Evolutionary conservation across 768 basidiomycete species (phyloP).

Genomic region (Phaffia australis): DNA sequence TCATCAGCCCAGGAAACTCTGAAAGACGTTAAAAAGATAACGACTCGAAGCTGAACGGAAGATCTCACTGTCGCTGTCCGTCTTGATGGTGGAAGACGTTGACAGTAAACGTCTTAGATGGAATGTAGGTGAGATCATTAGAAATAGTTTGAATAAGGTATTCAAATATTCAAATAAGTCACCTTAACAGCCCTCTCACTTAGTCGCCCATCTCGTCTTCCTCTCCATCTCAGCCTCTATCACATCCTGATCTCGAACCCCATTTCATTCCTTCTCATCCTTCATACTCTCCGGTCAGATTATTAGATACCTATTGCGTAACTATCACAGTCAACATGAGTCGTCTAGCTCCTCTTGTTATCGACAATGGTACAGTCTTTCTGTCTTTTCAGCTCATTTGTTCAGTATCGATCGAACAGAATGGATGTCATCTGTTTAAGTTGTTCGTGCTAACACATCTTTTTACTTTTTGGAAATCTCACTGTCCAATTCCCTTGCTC

Average conservation of each 20-base stretch:
- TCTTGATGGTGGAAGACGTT: no score
- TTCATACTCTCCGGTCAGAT: neutral
- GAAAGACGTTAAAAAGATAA: no score
- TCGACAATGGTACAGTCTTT: slow-evolving; percentile 63
- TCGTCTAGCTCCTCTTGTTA: slow-evolving; percentile 82
- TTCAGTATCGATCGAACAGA: neutral
- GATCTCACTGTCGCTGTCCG: no score
- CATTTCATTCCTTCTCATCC: neutral
- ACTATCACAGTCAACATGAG: slow-evolving; percentile 48
- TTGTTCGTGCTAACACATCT: neutral
- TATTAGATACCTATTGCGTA: neutral
- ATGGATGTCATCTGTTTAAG: no score
- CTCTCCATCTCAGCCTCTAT: neutral
- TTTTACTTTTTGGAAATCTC: neutral
- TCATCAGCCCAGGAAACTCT: no score
- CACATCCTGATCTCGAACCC: neutral
- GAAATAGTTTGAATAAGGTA: neutral
- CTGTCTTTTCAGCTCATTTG: neutral
- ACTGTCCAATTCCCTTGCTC: neutral
- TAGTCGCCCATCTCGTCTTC: neutral
- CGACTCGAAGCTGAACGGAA: no score
- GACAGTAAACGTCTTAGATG: no score
- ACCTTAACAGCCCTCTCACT: neutral
- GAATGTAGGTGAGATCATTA: no score
- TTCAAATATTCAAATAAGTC: neutral